A percentile compares a stretch with the other conserved stretches of the same genome.
These are phyloP conservation scores for Aspergillus japonicus DNA, from an alignment of 2,329 filamentous ascomycete species.

Conservation along the genomic window DNA sequence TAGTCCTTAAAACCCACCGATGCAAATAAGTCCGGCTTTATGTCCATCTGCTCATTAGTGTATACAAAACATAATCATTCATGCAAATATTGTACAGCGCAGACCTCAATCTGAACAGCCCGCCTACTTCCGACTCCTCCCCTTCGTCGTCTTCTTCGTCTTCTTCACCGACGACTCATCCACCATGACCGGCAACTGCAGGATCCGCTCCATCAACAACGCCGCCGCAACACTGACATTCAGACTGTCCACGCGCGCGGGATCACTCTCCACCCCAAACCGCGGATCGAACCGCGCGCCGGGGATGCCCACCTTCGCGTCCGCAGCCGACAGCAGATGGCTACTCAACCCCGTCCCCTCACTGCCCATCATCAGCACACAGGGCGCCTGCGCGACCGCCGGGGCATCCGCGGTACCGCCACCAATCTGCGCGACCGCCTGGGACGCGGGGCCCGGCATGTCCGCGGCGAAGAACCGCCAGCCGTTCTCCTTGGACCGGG, in stretches of 20 bases:
- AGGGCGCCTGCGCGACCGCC: conserved; percentile 58
- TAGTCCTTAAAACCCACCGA: too few relatives aligned
- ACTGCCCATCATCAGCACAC: conserved; percentile 77
- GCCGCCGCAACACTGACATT: conserved; percentile 90
- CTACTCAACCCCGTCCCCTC: conserved; percentile 73
- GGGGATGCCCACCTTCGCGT: conserved; percentile 64
- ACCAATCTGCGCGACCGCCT: conserved; percentile 26
- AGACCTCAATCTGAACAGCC: too few relatives aligned
- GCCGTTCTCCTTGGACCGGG: conserved; percentile 64
- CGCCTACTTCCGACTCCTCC: neutral
- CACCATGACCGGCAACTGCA: conserved; percentile 34
- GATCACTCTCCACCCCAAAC: conserved; percentile 33
- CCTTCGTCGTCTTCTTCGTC: neutral
- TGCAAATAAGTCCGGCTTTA: too few relatives aligned
- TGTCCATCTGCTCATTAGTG: too few relatives aligned
- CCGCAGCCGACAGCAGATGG: conserved; percentile 63
- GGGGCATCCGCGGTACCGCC: conserved; percentile 43
- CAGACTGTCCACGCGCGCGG: conserved; percentile 73
- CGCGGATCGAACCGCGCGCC: conserved; percentile 48
- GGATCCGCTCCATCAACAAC: conserved; percentile 56
- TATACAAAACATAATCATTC: too few relatives aligned
- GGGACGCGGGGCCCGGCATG: conserved; percentile 36
- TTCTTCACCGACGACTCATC: conserved; percentile 21
- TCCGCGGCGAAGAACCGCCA: conserved; percentile 84
- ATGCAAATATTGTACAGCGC: too few relatives aligned